Evolutionary conservation across 371 early-diverging fungal genomes (phyloP), one percentile per base, ranked within the genome.

Genomic region (Conidiobolus coronatus): DNA sequence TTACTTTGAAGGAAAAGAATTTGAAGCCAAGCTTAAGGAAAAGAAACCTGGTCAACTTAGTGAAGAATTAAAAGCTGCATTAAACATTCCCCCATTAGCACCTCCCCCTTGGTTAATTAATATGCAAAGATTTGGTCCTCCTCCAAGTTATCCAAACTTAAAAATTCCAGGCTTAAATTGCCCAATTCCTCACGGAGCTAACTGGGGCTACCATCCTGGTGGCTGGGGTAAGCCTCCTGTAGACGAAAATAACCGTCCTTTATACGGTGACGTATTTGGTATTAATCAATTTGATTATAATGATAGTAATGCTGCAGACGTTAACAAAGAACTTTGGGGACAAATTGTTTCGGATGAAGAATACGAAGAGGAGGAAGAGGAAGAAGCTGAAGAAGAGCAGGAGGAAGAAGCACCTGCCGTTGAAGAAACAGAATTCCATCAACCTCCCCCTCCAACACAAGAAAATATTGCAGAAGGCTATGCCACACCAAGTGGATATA

Each of bases 21-120:
- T 81, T 51, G 96, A 94, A 53, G 76, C 86, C 21, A 81, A 80
- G 50, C 59, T 84, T 9, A 87, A 86, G 56, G 66, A 79, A 52
- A 81, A 79, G 60, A 79, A 83, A 35, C 94, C 98, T 0, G 97
- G 98, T 2, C 61, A 75, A 13, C 61, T 96, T 17, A 81, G 82
- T 15, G 84, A 84, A 40, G 87, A 86, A 21, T 64, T 98, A 19
- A 80, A 73, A 41, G 67, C 68, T 2, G 97, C 95, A 0, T 62
- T 92, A 17, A 81, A 76, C 44, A 93, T 98, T 58, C 89, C 93
- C 19, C 78, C 77, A 1, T 63, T 86, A 42, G 86, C 88, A 0
- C 95, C 98, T n/a, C 92, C 95, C 34, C 97, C 98, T 33, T 98
- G 93, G 93, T 63, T 98, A 18, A 77, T 92, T 55, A 92, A 89